Evolutionary conservation across 345 rosid species (phyloP).

Genomic region (Salix udensis): DNA sequence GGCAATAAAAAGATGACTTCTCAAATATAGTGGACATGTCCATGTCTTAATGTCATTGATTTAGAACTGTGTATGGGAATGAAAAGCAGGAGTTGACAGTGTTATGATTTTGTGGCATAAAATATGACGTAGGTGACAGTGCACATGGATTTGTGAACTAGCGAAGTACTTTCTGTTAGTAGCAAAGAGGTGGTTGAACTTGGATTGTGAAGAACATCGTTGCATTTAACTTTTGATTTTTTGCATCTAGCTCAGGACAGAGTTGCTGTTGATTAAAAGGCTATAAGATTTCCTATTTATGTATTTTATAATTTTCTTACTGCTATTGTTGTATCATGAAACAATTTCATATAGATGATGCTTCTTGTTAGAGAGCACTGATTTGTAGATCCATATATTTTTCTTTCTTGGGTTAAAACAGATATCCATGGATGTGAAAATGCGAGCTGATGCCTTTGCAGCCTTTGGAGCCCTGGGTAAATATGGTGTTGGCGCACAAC

Average conservation of each 20-base stretch:
- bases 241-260: too few relatives aligned
- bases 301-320: background rate
- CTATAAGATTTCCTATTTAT: background rate
- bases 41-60: too few relatives aligned
- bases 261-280: background rate
- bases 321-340: background rate
- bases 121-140: too few relatives aligned
- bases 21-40: too few relatives aligned
- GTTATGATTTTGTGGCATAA: too few relatives aligned
- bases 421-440: constrained; percentile 71
- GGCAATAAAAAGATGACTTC: too few relatives aligned
- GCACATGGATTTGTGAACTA: background rate
- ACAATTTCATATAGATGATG: background rate
- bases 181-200: too few relatives aligned
- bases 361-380: background rate
- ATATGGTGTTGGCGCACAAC: constrained; percentile 63
- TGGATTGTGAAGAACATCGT: too few relatives aligned
- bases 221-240: too few relatives aligned
- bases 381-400: background rate
- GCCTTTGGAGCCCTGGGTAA: constrained; percentile 86
- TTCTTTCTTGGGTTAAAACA: constrained; percentile 25
- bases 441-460: constrained; percentile 80
- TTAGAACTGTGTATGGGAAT: too few relatives aligned
- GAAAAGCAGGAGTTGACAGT: too few relatives aligned
- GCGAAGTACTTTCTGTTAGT: background rate